Evolutionary conservation across 257 asterid genomes (phyloP), one percentile per base, ranked within the genome.

Genomic region (Fraxinus anomala): DNA sequence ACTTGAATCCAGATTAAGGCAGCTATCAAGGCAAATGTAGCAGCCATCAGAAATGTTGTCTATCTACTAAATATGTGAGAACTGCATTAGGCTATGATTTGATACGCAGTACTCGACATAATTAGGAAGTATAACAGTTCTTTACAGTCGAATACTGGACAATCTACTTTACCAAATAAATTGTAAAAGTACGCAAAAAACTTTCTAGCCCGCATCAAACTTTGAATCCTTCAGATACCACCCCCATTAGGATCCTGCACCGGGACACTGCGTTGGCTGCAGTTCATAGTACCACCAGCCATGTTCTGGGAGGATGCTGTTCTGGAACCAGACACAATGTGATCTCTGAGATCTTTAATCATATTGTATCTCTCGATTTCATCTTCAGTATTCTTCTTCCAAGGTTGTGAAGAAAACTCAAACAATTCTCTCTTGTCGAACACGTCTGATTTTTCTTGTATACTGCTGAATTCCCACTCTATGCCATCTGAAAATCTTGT

Each of bases 271-370:
- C 70, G 79, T n/a, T 54, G 26, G 26, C 24, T 21, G 23, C 65
- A 54, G 65, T 54, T 54, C 26, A 19, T n/a, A n/a, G 56, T 14
- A 47, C 59, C 21, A 47, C 66, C 8, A 6, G 66, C 26, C 75
- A 79, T 76, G 76, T 79, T 90, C 83, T 84, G 87, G 72, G 91
- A 83, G 8, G 96, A 72, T 13, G 85, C 86, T 36, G 82, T 76
- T 87, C 85, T 89, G 1, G 92, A 82, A 81, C 87, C 83, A n/a
- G 95, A 92, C 0, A 94, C 97, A 19, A 91, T 88, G 65, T 91
- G 96, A 78, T 92, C 96, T 73, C 97, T 86, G 5, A 94, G 92
- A 79, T 94, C 91, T 81, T 92, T 94, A 68, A 92, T 94, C 94
- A 92, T 90, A 61, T 92, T 90, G 78, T 92, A 92, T 65, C 97